Evolutionary conservation across 306 rosid genomes (phyloP).

Genomic region (Dicorynia guianensis): DNA sequence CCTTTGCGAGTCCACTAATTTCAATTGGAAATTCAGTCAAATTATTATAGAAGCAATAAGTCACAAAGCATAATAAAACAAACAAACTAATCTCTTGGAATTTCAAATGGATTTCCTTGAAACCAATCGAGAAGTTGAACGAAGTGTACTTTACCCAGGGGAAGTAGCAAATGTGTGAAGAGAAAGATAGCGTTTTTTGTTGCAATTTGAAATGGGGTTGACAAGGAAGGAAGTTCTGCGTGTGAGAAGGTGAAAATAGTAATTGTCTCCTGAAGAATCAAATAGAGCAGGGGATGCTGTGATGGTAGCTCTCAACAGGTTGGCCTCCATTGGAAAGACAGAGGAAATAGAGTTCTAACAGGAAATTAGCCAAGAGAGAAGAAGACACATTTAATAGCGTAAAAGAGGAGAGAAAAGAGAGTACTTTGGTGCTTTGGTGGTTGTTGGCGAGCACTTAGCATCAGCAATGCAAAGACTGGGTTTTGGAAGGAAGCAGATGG

Average conservation of each 20-base stretch:
- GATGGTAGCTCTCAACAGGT: slow-evolving; percentile 46
- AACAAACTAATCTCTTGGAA: slow-evolving; percentile 2
- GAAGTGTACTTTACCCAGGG: slow-evolving; percentile 47
- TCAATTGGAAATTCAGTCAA: background rate
- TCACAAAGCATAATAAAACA: background rate
- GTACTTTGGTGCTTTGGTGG: background rate
- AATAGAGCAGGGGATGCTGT: slow-evolving; percentile 22
- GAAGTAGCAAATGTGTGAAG: slow-evolving; percentile 46
- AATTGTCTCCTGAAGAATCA: slow-evolving; percentile 39
- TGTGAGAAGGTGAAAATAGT: slow-evolving; percentile 26
- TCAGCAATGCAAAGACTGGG: background rate
- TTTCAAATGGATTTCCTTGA: background rate
- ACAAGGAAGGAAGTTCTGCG: slow-evolving; percentile 27
- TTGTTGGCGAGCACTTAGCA: background rate
- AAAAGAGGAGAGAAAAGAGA: background rate
- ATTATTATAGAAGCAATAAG: background rate
- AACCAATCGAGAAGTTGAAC: background rate
- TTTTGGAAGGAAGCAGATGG: no score
- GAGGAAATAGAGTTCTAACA: background rate
- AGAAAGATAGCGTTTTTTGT: slow-evolving; percentile 44
- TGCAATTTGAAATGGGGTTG: slow-evolving; percentile 32
- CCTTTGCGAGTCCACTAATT: background rate
- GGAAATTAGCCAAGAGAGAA: background rate
- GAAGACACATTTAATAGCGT: background rate
- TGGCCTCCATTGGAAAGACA: slow-evolving; percentile 66